Base-by-base conservation (phyloP, 768 basidiomycete species). In the Rhizopogon vinicolor region DNA sequence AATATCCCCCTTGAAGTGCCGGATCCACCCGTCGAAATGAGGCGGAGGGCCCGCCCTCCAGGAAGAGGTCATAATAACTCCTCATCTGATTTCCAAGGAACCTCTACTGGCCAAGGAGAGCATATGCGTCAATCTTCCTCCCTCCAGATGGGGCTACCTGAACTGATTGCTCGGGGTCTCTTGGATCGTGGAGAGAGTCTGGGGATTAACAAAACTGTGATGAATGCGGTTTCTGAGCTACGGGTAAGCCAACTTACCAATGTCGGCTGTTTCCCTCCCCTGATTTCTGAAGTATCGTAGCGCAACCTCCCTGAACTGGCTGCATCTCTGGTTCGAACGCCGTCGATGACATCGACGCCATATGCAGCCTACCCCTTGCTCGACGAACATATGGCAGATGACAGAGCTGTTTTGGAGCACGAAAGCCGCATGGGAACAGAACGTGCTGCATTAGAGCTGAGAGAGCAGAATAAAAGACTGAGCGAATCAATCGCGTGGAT, bases 261-360 rank as follows among this genome's bases (percentile, higher is more conserved):
- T 40, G 22, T 8, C 1, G 29, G 41, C 8, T 31, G 28, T 50
- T 31, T 35, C 33, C 2, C 19, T 39, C 41, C 44, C 61, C 60
- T 48, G 59, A 60, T 25, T 52, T 58, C 31, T 33, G 49, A 12
- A 54, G 40, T 53, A 45, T 57, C 51, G 3, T 58, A 93, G 91
- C 85, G 84, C 53, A 95, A 92, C 67, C 81, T 96, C 12, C 92
- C 93, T 2, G 93, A 96, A 60, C 64, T 94, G n/a, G 76, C 87
- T 10, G 79, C 81, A 8, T 83, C 85, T 12, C 75, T 93, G 12
- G 78, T 81, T 37, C 83, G 83, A 19, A 73, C 87, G 5, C 77
- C 76, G 5, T 60, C 73, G 6, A 69, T 70, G 14, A 64, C 63
- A n/a, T 58, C 70, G 22, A 59, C 72, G 2, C 65, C 78, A 1